These are phyloP conservation scores for Aspergillus pseudoterreus DNA, from an alignment of 2,329 filamentous ascomycete species.

Conservation along the genomic window DNA sequence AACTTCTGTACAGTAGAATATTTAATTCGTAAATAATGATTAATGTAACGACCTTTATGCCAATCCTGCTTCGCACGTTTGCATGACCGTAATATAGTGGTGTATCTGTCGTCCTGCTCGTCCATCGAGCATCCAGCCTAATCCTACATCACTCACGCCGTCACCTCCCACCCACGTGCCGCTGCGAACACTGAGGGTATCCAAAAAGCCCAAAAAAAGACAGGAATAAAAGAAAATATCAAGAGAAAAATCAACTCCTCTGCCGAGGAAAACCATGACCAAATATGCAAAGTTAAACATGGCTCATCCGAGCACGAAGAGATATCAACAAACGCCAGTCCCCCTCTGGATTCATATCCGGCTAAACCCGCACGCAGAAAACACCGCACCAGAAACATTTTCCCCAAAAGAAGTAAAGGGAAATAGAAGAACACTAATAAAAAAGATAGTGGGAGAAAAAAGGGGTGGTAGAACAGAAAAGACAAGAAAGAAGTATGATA, in stretches of 20 bases:
- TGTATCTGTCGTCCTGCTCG: not conserved
- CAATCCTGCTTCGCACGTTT: constrained; percentile 7
- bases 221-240: constrained; percentile 8
- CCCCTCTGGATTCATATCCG: constrained; percentile 25
- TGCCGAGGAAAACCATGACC: constrained; percentile 7
- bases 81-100: not conserved
- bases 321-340: constrained; percentile 30
- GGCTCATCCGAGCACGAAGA: constrained; percentile 13
- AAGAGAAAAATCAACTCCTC: constrained; percentile 2
- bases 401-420: constrained; percentile 17
- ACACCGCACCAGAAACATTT: constrained; percentile 35
- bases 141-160: constrained; percentile 31
- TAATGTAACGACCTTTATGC: constrained; percentile 18
- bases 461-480: constrained; percentile 11
- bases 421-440: constrained; percentile 7
- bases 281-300: constrained; percentile 16
- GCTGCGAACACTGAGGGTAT: constrained; percentile 27
- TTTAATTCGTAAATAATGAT: constrained; percentile 56
- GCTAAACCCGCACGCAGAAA: constrained; percentile 27
- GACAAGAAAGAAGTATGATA: constrained; percentile 29
- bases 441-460: constrained; percentile 15
- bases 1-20: constrained; percentile 63
- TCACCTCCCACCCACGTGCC: constrained; percentile 20
- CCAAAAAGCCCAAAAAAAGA: constrained; percentile 17
- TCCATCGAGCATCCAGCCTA: constrained; percentile 22